These are phyloP conservation scores for Didymella lethalis DNA, from an alignment of 2,329 filamentous ascomycete species.

Conservation along the genomic window DNA sequence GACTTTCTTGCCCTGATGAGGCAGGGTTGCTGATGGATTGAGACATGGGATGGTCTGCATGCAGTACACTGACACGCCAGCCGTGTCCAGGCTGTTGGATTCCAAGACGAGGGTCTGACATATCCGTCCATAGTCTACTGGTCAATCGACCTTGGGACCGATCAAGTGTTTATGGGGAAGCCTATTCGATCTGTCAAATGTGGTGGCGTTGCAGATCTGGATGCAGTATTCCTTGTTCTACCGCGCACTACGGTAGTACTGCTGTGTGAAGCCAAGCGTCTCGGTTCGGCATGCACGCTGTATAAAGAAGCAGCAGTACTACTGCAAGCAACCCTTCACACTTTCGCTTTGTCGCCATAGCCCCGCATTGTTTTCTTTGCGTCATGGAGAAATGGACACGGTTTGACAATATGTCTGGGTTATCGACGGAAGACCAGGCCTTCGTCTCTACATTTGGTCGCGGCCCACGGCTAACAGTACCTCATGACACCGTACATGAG, in stretches of 20 bases:
- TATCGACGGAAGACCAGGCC: conserved; percentile 31
- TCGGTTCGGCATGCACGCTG: background rate
- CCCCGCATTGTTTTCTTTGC: background rate
- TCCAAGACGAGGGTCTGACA: background rate
- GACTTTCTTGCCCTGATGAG: background rate
- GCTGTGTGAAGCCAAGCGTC: conserved; percentile 2
- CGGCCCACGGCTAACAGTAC: conserved; percentile 28
- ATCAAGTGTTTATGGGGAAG: background rate
- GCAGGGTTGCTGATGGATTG: background rate
- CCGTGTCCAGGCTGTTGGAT: background rate
- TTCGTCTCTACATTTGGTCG: conserved; percentile 37
- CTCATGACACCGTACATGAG: conserved; percentile 33
- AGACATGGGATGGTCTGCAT: background rate
- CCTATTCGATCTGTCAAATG: background rate
- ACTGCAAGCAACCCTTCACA: background rate
- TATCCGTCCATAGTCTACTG: background rate
- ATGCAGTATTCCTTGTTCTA: background rate
- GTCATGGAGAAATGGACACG: conserved; percentile 23
- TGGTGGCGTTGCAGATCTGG: conserved; percentile 8
- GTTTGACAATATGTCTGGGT: conserved; percentile 27
- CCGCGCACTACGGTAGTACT: conserved; percentile 10
- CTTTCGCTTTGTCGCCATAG: background rate
- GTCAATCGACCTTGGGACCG: background rate
- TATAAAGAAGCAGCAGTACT: conserved; percentile 14
- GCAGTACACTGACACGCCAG: background rate